Evolutionary conservation across 2,329 filamentous ascomycete species (phyloP), one percentile per base, ranked within the genome.

Genomic region (Bipolaris sorokiniana): DNA sequence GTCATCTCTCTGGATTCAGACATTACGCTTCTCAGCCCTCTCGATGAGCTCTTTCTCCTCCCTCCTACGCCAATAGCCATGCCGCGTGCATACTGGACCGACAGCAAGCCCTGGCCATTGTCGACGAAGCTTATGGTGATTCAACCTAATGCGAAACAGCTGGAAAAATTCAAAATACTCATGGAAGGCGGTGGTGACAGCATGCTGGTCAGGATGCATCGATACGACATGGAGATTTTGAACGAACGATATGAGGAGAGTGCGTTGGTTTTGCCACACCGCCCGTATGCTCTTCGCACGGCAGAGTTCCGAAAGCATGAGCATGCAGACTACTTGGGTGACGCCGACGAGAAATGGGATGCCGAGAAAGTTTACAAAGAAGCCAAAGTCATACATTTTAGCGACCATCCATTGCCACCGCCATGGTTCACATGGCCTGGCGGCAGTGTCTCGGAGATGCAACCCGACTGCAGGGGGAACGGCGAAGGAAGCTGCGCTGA

Each of bases 31-130:
- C 80, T 89, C 10, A 64, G 87, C 57, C 76, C 80, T 20, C 83
- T 91, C 80, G 89, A 92, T 64, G 88, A 91, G 52, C 80, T 91
- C 0, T 92, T 92, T 75, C 82, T 88, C 26, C 78, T 89, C 1
- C 89, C 89, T 0, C 71, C 78, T 1, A 81, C 83, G 1, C 78
- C 83, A 1, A 82, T 89, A 3, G 88, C 88, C 2, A 88, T 91
- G 83, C 87, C 89, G 1, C 84, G 86, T 31, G 89, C 89, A 7
- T 91, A 91, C 72, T 91, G 89, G 89, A 78, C 86, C 1, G 79
- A 84, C 5, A 83, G 83, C 0, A 77, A 81, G 0, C 78, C 78
- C 7, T 79, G 80, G 60, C 79, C 81, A 2, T 79, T 91, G 10
- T 85, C 86, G 0, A 86, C 85, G 2, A 81, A 87, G 40, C 68